phyloP scores from a whole-genome alignment of 352 stramenopile genomes.

The Phytophthora sansomeana region DNA sequence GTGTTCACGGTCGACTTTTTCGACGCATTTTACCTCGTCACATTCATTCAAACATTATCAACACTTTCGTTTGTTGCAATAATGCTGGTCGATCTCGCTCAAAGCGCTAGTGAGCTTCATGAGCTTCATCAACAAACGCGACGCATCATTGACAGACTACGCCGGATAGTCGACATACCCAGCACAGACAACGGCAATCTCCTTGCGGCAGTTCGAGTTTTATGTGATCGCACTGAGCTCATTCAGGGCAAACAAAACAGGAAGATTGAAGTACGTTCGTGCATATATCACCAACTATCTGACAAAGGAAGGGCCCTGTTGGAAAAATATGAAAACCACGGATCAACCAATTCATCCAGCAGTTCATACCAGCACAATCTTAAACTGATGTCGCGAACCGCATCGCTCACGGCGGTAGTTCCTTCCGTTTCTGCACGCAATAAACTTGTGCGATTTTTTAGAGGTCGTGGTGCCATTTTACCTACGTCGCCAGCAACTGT shows the following conservation, averaged over 20 bases:
- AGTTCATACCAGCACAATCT: conserved; percentile 10
- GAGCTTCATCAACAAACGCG: conserved; percentile 14
- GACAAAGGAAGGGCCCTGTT: background rate
- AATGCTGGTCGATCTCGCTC: conserved; percentile 5
- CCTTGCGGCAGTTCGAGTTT: background rate
- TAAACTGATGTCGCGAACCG: background rate
- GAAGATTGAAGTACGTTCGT: conserved; percentile 17
- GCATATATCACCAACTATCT: conserved; percentile 18
- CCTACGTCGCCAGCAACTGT: background rate
- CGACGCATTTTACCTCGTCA: conserved; percentile 24
- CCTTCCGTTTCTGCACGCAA: background rate
- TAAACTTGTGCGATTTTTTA: background rate
- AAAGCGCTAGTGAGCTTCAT: conserved; percentile 9
- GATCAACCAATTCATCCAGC: background rate
- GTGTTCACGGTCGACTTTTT: conserved; percentile 32
- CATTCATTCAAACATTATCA: conserved; percentile 16
- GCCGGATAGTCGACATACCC: background rate
- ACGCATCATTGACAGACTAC: conserved; percentile 5
- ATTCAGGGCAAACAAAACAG: background rate
- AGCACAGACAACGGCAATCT: background rate
- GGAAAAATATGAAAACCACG: background rate
- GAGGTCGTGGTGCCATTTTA: background rate
- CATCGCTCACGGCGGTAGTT: background rate
- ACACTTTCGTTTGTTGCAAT: background rate
- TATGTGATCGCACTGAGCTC: background rate